Evolutionary conservation across 1,284 basidiomycete genomes (phyloP).

Genomic region (Leccinum pseudoinsigne): DNA sequence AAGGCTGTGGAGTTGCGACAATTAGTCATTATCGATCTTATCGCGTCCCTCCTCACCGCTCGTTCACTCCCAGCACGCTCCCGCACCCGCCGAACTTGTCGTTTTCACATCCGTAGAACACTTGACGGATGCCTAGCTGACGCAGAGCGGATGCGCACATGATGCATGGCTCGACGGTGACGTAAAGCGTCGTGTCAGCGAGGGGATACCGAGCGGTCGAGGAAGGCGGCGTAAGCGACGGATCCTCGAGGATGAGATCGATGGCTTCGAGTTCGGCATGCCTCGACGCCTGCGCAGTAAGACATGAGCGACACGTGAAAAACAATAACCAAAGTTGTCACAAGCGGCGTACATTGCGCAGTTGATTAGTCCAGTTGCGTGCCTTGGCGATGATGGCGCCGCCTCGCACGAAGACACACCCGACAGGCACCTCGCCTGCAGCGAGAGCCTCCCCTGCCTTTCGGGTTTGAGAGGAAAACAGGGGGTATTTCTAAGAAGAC

Average conservation of each 20-base stretch:
- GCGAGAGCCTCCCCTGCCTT: slow-evolving; percentile 86
- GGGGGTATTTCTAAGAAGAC: background rate
- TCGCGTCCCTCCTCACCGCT: slow-evolving; percentile 51
- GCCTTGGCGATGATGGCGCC: slow-evolving; percentile 79
- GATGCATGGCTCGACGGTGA: slow-evolving; percentile 98
- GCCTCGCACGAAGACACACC: slow-evolving; percentile 91
- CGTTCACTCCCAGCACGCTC: slow-evolving; percentile 89
- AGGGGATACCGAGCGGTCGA: slow-evolving; percentile 58
- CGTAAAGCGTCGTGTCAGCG: slow-evolving; percentile 85
- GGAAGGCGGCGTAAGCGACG: slow-evolving; percentile 51
- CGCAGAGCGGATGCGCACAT: slow-evolving; percentile 98
- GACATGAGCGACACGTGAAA: background rate
- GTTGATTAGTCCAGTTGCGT: slow-evolving; percentile 93
- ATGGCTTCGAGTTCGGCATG: slow-evolving; percentile 99
- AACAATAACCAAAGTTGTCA: background rate
- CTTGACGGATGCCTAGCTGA: slow-evolving; percentile 89
- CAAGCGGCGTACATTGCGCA: slow-evolving; percentile 69
- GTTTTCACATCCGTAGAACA: slow-evolving; percentile 94
- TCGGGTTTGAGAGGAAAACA: slow-evolving; percentile 4
- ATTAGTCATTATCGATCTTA: slow-evolving; percentile 12
- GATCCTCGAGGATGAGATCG: slow-evolving; percentile 78
- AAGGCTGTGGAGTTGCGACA: slow-evolving; percentile 41
- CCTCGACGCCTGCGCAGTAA: slow-evolving; percentile 77
- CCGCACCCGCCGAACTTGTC: slow-evolving; percentile 98
- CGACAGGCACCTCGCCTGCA: slow-evolving; percentile 92